phyloP scores from a whole-genome alignment of 257 asterid genomes.

The Echites panduratus region DNA sequence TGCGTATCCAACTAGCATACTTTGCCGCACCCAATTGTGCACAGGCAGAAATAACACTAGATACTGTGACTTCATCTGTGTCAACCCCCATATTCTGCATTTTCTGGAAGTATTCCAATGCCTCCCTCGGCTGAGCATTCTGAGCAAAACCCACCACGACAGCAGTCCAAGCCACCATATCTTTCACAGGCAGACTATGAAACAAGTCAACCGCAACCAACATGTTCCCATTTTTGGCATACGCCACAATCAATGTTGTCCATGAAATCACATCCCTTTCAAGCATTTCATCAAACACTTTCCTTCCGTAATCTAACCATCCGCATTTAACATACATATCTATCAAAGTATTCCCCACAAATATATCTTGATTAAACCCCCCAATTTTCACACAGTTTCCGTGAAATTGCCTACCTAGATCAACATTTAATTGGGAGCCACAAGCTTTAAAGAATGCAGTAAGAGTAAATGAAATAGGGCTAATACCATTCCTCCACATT shows the following conservation, averaged over 20 bases:
- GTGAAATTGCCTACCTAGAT: constrained; percentile 59
- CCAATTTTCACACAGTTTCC: constrained; percentile 68
- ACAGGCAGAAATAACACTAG: constrained; percentile 67
- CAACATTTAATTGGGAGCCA: constrained; percentile 24
- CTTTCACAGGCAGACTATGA: constrained; percentile 46
- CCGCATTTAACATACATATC: constrained; percentile 70
- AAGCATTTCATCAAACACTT: constrained; percentile 82
- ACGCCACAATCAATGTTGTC: constrained; percentile 64
- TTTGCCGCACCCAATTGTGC: constrained; percentile 61
- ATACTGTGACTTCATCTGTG: constrained; percentile 61
- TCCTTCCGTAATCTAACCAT: constrained; percentile 42
- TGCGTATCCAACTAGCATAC: constrained; percentile 53
- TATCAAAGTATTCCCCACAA: constrained; percentile 50
- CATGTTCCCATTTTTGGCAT: constrained; percentile 57
- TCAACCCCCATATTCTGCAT: constrained; percentile 60
- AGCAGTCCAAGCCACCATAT: constrained; percentile 79
- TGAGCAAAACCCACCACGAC: constrained; percentile 78
- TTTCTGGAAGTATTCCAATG: constrained; percentile 51
- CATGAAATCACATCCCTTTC: constrained; percentile 53
- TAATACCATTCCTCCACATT: constrained; percentile 46
- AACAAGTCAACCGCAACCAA: constrained; percentile 50
- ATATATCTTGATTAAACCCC: constrained; percentile 51
- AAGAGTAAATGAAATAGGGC: constrained; percentile 71
- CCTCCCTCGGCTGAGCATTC: constrained; percentile 63
- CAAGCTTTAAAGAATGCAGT: constrained; percentile 59